Conservation (phyloP, 306 rosid genomes). For the Casuarina glauca region DNA sequence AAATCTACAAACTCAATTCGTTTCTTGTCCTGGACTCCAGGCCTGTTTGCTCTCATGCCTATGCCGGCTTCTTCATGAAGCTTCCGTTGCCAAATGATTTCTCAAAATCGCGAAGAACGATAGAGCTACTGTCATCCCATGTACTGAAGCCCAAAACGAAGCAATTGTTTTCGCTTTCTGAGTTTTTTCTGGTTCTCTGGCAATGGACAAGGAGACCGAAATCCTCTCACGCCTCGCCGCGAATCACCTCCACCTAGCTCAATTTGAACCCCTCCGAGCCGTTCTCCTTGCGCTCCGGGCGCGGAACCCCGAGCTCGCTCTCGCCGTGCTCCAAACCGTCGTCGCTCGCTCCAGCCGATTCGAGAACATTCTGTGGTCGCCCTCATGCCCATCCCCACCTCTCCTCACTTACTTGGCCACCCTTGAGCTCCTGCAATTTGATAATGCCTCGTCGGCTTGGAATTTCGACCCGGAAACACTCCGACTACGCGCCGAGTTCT, state of each 20-base stretch:
- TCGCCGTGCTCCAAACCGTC: constrained; percentile 70
- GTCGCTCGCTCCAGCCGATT: constrained; percentile 79
- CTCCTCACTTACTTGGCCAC: constrained; percentile 73
- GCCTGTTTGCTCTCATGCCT: neutral
- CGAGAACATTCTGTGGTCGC: constrained; percentile 64
- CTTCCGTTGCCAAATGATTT: neutral
- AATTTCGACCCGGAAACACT: constrained; percentile 66
- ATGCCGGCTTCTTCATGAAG: neutral
- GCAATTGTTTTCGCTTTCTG: neutral
- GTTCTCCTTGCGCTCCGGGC: constrained; percentile 68
- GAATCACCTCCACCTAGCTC: constrained; percentile 79
- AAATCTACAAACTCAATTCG: neutral
- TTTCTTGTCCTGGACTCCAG: neutral
- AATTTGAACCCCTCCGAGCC: constrained; percentile 88
- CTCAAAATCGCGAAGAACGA: neutral
- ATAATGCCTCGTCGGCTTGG: constrained; percentile 69
- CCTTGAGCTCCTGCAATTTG: constrained; percentile 69
- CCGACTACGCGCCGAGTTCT: constrained; percentile 78
- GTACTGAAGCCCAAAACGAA: constrained; percentile 26
- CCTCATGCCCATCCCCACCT: constrained; percentile 78
- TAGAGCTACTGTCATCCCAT: neutral
- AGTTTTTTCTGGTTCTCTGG: neutral
- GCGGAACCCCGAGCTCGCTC: constrained; percentile 71
- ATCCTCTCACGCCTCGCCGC: constrained; percentile 84
- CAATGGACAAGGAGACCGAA: constrained; percentile 73